Percentiles rank a stretch among this genome's conserved stretches.
Conservation (phyloP, 139 green algal genomes). For the Mesotaenium endlicherianum region DNA sequence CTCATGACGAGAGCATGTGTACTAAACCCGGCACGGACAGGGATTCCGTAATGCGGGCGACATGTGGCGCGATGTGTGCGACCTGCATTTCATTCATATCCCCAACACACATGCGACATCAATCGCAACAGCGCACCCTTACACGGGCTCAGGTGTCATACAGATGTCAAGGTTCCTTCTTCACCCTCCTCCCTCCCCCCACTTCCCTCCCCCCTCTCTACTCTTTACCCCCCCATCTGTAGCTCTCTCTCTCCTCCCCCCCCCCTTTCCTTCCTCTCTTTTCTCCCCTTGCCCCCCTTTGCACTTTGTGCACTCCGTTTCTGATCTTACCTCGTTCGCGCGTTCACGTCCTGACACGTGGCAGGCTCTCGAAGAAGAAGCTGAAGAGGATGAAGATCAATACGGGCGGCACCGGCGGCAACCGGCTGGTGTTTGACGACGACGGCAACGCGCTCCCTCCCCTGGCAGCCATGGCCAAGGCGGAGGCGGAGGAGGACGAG, state of each 20-base stretch:
- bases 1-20: no score
- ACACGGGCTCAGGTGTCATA: no score
- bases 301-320: not conserved
- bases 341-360: not conserved
- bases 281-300: not conserved
- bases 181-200: no score
- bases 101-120: no score
- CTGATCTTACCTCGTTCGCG: not conserved
- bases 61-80: no score
- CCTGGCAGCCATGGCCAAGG: constrained; percentile 37
- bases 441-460: constrained; percentile 45
- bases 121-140: no score
- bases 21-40: no score
- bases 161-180: no score
- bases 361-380: constrained; percentile 37
- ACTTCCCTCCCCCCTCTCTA: not conserved
- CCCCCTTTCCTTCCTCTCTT: not conserved
- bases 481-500: not conserved
- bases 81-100: no score
- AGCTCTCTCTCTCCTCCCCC: not conserved
- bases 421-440: constrained; percentile 55
- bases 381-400: constrained; percentile 51
- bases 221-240: not conserved
- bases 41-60: no score
- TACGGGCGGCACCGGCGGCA: not conserved